Conservation (phyloP, 2,329 filamentous ascomycete species). For the Aspergillus udagawae region DNA sequence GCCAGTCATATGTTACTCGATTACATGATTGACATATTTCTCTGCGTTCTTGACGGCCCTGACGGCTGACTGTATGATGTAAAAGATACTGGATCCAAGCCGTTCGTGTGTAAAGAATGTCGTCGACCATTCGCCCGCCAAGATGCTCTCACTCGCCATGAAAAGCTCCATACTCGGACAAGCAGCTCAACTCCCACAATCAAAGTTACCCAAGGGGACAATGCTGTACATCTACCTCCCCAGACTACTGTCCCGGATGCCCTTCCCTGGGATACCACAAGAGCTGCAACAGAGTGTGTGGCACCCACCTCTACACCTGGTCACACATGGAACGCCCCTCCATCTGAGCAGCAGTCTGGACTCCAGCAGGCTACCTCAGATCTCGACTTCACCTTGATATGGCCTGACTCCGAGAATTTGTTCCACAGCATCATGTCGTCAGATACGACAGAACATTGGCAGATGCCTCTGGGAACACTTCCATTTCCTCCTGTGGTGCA, state of each 20-base stretch:
- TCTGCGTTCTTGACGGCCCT: constrained; percentile 3
- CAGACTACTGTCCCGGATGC: constrained; percentile 18
- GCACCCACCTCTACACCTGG: constrained; percentile 16
- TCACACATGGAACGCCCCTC: constrained; percentile 23
- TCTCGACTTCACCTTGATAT: constrained; percentile 41
- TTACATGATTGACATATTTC: constrained; percentile 1
- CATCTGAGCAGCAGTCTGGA: constrained; percentile 14
- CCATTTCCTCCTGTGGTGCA: constrained; percentile 35
- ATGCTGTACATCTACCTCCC: constrained; percentile 6
- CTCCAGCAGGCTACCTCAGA: constrained; percentile 27
- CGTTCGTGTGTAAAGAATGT: constrained; percentile 41
- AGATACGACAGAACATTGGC: constrained; percentile 39
- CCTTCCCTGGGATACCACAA: constrained; percentile 23
- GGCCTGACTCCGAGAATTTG: constrained; percentile 44
- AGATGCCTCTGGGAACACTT: constrained; percentile 40
- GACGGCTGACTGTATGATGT: constrained; percentile 16
- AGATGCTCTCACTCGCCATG: constrained; percentile 44
- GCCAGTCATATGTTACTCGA: constrained; percentile 1
- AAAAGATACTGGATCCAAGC: constrained; percentile 40
- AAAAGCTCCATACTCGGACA: constrained; percentile 38
- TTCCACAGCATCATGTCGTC: constrained; percentile 44
- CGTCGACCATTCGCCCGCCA: constrained; percentile 41
- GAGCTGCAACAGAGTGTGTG: constrained; percentile 14
- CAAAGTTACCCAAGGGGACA: constrained; percentile 15
- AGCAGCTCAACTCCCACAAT: constrained; percentile 5